Percentiles rank a stretch among this genome's conserved stretches.
phyloP scores from a whole-genome alignment of 2,329 filamentous ascomycete species.

The Monosporascus sp. region DNA sequence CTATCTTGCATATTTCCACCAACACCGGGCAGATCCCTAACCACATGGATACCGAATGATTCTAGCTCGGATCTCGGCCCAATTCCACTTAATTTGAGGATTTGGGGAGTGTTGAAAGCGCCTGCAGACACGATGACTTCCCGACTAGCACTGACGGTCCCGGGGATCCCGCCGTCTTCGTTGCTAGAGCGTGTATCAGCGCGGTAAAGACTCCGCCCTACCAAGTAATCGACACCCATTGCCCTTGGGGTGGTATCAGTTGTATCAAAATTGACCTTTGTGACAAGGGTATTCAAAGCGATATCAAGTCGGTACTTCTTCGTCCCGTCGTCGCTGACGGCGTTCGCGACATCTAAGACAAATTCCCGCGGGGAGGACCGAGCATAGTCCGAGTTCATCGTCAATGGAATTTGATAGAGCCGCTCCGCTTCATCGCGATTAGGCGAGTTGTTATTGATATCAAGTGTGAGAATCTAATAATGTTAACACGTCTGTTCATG shows the following conservation, averaged over 20 bases:
- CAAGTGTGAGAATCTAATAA: conserved; percentile 29
- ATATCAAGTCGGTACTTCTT: conserved; percentile 1
- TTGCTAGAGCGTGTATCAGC: conserved; percentile 5
- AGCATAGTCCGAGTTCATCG: not conserved
- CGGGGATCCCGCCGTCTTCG: not conserved
- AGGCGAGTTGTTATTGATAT: conserved; percentile 36
- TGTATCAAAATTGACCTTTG: not conserved
- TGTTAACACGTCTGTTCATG: not conserved
- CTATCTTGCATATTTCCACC: conserved; percentile 23
- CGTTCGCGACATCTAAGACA: not conserved
- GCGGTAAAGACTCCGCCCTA: conserved; percentile 5
- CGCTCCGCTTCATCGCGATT: conserved; percentile 5
- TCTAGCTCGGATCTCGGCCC: conserved; percentile 26
- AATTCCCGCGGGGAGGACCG: not conserved
- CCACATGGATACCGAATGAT: conserved; percentile 38
- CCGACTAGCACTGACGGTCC: conserved; percentile 1
- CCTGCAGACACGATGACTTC: conserved; percentile 16
- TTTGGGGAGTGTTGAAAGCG: conserved; percentile 30
- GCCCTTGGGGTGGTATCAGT: conserved; percentile 2
- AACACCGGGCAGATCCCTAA: conserved; percentile 50
- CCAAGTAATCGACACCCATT: conserved; percentile 4
- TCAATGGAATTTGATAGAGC: not conserved
- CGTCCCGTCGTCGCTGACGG: not conserved
- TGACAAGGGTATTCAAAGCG: not conserved
- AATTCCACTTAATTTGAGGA: conserved; percentile 32